These are phyloP conservation scores for Claviceps sp. DNA, from an alignment of 2,329 filamentous ascomycete species.

Conservation along the genomic window DNA sequence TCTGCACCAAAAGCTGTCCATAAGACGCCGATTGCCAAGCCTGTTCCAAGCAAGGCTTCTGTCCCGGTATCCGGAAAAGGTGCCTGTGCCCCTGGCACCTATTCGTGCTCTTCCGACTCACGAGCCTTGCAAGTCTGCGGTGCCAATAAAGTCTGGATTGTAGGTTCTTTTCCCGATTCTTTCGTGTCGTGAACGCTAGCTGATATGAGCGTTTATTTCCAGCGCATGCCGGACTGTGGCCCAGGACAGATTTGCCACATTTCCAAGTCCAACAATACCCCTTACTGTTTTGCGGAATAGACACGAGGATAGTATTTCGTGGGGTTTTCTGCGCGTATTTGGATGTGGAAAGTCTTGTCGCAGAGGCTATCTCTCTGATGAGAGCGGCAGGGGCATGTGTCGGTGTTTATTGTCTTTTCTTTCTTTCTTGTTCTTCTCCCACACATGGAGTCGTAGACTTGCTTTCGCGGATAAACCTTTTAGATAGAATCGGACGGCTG, in stretches of 20 bases:
- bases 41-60: neutral
- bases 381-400: neutral
- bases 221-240: neutral
- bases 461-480: neutral
- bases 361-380: neutral
- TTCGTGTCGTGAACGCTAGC: neutral
- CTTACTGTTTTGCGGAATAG: conserved; percentile 1
- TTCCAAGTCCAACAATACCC: conserved; percentile 1
- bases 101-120: neutral
- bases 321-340: no score
- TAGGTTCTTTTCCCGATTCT: neutral
- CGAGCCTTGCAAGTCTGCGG: conserved; percentile 2
- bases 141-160: neutral
- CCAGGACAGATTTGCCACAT: neutral
- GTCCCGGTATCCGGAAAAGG: neutral
- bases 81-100: neutral
- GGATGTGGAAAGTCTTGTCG: neutral
- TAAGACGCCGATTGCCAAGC: neutral
- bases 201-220: neutral
- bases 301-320: no score
- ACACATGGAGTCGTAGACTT: neutral
- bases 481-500: neutral
- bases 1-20: neutral
- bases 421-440: neutral
- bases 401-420: neutral